Base-by-base conservation (phyloP, 805 yeast species). In the Ogataea saltuana region DNA sequence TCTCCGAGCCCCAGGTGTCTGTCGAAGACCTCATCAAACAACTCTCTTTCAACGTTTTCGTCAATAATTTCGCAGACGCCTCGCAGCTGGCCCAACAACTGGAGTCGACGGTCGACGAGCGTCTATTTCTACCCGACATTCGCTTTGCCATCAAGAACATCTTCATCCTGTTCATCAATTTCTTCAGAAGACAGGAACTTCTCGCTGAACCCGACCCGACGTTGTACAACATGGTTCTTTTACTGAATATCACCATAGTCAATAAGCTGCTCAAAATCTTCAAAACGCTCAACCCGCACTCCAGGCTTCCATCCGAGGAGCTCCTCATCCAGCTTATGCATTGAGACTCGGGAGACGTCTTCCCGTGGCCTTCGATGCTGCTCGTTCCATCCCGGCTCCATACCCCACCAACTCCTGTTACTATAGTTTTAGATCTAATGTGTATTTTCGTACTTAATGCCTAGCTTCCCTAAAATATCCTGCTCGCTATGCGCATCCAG, bases 401-500 rank as follows among this genome's bases (percentile, higher is more conserved):
- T n/a, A n/a, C n/a, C n/a, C n/a, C n/a, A n/a, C n/a, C n/a, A n/a
- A n/a, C n/a, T n/a, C n/a, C n/a, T n/a, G n/a, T n/a, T n/a, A n/a
- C 23, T n/a, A n/a, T n/a, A n/a, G n/a, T n/a, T n/a, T n/a, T n/a
- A n/a, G n/a, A n/a, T n/a, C n/a, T n/a, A n/a, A n/a, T n/a, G n/a
- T n/a, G n/a, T n/a, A n/a, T n/a, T n/a, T n/a, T n/a, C n/a, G n/a
- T n/a, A n/a, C n/a, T n/a, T n/a, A n/a, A n/a, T n/a, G n/a, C n/a
- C n/a, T n/a, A n/a, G n/a, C 5, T 19, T 2, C 18, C 6, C 25
- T 29, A 26, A 30, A 42, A 25, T 12, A 30, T 25, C 33, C 45
- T 31, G 33, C 35, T 19, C 15, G 69, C 68, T 7, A 65, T 42
- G 17, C 49, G 49, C 6, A 50, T 41, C 70, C 71, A 66, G 6